Evolutionary conservation across 192 early-diverging fungal species (phyloP).

Genomic region (Backusella tuberculispora): DNA sequence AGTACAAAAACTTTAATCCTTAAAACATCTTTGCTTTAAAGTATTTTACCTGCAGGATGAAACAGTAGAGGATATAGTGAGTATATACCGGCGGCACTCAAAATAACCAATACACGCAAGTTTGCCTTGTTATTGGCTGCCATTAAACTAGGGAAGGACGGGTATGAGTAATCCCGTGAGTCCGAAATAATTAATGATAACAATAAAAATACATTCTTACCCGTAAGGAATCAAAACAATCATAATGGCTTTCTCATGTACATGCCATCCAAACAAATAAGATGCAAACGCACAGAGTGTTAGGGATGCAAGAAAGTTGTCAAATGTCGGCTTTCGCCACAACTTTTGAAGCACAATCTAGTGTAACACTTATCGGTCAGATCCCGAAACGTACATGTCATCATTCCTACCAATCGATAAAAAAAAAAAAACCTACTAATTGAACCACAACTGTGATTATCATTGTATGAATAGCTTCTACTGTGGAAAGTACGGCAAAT

Average conservation of each 20-base stretch:
- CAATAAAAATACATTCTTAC: constrained; percentile 40
- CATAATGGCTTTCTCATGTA: constrained; percentile 96
- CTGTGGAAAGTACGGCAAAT: constrained; percentile 80
- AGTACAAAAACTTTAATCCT: background rate
- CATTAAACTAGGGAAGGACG: constrained; percentile 48
- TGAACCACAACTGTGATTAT: constrained; percentile 74
- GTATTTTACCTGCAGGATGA: constrained; percentile 56
- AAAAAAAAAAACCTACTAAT: constrained; percentile 48
- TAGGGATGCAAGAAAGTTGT: constrained; percentile 71
- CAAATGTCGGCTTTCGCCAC: constrained; percentile 57
- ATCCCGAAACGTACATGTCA: constrained; percentile 13
- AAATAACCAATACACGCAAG: constrained; percentile 63
- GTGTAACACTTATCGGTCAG: constrained; percentile 35
- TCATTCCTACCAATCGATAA: background rate
- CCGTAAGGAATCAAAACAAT: constrained; percentile 71
- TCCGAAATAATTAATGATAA: background rate
- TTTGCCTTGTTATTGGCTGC: constrained; percentile 49
- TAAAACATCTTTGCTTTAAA: background rate
- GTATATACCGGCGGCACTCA: constrained; percentile 62
- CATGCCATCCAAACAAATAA: constrained; percentile 97
- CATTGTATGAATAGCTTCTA: constrained; percentile 73
- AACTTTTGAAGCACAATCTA: constrained; percentile 57
- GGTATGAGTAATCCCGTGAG: constrained; percentile 5
- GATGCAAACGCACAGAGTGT: constrained; percentile 85
- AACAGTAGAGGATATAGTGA: constrained; percentile 79